These are phyloP conservation scores for Cryptococcus sp. DNA, from an alignment of 1,284 basidiomycete genomes.

Conservation along the genomic window DNA sequence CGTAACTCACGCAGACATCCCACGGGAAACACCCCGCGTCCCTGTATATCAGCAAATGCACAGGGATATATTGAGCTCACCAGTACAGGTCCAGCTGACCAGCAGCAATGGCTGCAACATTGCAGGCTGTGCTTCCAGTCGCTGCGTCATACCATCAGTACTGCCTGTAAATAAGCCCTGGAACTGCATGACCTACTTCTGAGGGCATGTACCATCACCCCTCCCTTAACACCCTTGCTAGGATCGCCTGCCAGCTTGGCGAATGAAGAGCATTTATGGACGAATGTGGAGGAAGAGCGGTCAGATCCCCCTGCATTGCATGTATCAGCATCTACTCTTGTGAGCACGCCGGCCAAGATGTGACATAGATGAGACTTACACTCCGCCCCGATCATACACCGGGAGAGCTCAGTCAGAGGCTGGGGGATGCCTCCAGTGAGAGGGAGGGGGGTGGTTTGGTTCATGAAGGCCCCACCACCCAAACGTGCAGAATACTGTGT, in stretches of 20 bases:
- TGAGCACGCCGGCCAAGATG: no score
- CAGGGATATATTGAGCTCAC: conserved; percentile 50
- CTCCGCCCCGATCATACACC: conserved; percentile 81
- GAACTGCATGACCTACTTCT: conserved; percentile 51
- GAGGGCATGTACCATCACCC: conserved; percentile 80
- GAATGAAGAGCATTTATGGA: conserved; percentile 67
- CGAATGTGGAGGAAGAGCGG: conserved; percentile 59
- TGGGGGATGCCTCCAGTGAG: conserved; percentile 72
- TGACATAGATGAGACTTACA: conserved; percentile 46
- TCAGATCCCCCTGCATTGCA: conserved; percentile 68
- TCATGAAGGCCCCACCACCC: conserved; percentile 76
- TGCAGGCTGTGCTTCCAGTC: conserved; percentile 76
- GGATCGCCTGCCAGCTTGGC: conserved; percentile 72
- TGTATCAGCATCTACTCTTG: conserved; percentile 6
- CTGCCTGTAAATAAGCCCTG: neutral
- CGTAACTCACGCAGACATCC: conserved; percentile 69
- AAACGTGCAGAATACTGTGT: conserved; percentile 69
- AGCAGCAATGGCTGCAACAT: conserved; percentile 75
- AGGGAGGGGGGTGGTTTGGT: conserved; percentile 58
- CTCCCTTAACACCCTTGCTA: conserved; percentile 63
- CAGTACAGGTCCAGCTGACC: conserved; percentile 71
- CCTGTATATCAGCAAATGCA: conserved; percentile 44
- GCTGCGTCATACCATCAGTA: conserved; percentile 14
- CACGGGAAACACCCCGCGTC: conserved; percentile 57
- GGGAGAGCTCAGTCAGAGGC: conserved; percentile 66